Conservation (phyloP, 2,329 filamentous ascomycete genomes). For the Aspergillus nomiae region DNA sequence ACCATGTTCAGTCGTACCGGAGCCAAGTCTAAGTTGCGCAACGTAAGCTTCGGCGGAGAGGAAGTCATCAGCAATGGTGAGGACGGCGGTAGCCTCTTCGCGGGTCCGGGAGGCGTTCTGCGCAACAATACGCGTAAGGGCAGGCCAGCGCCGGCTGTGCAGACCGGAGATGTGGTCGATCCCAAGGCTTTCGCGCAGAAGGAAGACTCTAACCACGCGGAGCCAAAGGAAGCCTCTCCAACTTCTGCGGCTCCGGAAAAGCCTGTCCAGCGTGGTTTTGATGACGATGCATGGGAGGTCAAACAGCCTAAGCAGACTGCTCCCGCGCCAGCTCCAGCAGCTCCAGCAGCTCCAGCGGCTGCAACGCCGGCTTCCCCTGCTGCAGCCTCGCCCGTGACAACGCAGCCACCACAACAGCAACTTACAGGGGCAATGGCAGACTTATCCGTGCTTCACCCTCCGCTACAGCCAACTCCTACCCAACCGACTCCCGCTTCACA, state of each 20-base stretch:
- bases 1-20: slow-evolving; percentile 70
- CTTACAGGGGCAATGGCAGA: slow-evolving; percentile 72
- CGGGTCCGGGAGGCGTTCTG: slow-evolving; percentile 84
- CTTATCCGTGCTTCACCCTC: slow-evolving; percentile 63
- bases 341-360: slow-evolving; percentile 41
- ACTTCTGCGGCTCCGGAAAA: slow-evolving; percentile 53
- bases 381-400: slow-evolving; percentile 38
- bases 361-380: slow-evolving; percentile 26
- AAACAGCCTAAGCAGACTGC: slow-evolving; percentile 71
- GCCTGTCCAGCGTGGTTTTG: slow-evolving; percentile 67
- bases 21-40: slow-evolving; percentile 57
- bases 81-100: slow-evolving; percentile 75
- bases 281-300: slow-evolving; percentile 96
- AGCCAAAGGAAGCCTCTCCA: slow-evolving; percentile 51
- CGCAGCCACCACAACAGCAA: slow-evolving; percentile 29
- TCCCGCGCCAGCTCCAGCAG: slow-evolving; percentile 42
- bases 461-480: slow-evolving; percentile 57
- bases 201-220: slow-evolving; percentile 48
- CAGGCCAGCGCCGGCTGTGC: slow-evolving; percentile 80
- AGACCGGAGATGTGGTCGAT: slow-evolving; percentile 83
- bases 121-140: slow-evolving; percentile 95
- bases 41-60: slow-evolving; percentile 55
- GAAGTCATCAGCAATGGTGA: slow-evolving; percentile 62
- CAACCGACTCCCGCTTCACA: slow-evolving; percentile 51
- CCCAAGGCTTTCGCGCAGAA: slow-evolving; percentile 78